Conservation (phyloP, 73 alveolate species). For the Breviolum minutum region DNA sequence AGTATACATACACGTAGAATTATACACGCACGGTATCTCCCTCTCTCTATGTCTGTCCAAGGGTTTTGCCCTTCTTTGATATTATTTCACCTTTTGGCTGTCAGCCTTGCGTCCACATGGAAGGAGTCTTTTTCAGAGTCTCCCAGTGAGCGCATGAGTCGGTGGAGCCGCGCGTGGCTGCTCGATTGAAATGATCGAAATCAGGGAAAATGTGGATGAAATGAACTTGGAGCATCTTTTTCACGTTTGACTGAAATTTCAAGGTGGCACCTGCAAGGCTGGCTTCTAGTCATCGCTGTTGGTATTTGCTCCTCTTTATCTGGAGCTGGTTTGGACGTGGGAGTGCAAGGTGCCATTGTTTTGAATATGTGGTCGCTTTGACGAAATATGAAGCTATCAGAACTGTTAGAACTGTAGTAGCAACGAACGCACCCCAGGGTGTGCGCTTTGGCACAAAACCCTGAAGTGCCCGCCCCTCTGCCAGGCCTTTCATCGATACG, state of each 20-base stretch:
- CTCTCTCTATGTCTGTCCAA: no score
- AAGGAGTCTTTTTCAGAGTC: not conserved
- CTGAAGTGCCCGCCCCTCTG: not conserved
- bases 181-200: not conserved
- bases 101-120: not conserved
- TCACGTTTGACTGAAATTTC: not conserved
- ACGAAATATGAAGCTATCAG: no score
- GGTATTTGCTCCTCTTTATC: slow-evolving; percentile 82
- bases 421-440: no score
- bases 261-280: slow-evolving; percentile 82
- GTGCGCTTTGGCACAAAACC: not conserved
- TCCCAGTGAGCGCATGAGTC: slow-evolving; percentile 10
- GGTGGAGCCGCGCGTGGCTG: slow-evolving; percentile 6
- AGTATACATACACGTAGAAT: no score
- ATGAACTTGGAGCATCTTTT: not conserved
- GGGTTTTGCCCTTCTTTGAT: no score
- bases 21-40: no score
- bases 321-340: slow-evolving; percentile 73
- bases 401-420: no score
- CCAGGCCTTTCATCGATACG: slow-evolving; percentile 81
- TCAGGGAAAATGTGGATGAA: no score
- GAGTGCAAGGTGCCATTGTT: slow-evolving; percentile 49
- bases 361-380: not conserved
- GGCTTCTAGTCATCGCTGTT: slow-evolving; percentile 77
- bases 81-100: no score